Conservation (phyloP, 2,329 filamentous ascomycete species). For the Botrytis fragariae region DNA sequence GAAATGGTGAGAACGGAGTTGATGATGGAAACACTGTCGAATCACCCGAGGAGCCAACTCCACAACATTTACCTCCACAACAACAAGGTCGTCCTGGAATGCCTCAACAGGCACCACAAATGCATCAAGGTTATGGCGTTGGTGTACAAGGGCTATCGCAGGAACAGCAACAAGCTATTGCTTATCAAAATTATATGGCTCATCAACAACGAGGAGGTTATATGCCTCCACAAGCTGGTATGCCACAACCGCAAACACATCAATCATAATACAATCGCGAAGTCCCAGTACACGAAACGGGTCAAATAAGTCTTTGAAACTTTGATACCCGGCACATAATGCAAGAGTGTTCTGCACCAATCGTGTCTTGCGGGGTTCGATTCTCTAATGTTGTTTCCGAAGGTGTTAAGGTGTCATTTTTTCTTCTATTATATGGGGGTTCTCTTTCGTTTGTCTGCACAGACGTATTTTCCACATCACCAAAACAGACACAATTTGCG, state of each 20-base stretch:
- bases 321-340: conserved; percentile 60
- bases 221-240: conserved; percentile 74
- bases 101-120: conserved; percentile 56
- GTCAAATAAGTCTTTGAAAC: conserved; percentile 40
- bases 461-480: conserved; percentile 6
- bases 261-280: conserved; percentile 56
- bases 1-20: conserved; percentile 77
- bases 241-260: conserved; percentile 80
- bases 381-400: conserved; percentile 30
- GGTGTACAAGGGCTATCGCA: conserved; percentile 48
- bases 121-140: conserved; percentile 59
- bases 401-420: conserved; percentile 35
- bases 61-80: conserved; percentile 69
- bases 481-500: conserved; percentile 26
- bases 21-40: conserved; percentile 76
- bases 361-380: conserved; percentile 37
- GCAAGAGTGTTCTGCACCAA: conserved; percentile 27
- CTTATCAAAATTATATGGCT: conserved; percentile 79
- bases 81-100: conserved; percentile 58
- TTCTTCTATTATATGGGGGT: conserved; percentile 19
- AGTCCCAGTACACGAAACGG: conserved; percentile 33
- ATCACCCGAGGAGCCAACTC: conserved; percentile 83
- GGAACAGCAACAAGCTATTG: conserved; percentile 70
- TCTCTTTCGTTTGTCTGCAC: conserved; percentile 20
- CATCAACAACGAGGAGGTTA: conserved; percentile 72